Conservation (phyloP, 164 flowering plant genomes). For the Magnolia changhungtana region DNA sequence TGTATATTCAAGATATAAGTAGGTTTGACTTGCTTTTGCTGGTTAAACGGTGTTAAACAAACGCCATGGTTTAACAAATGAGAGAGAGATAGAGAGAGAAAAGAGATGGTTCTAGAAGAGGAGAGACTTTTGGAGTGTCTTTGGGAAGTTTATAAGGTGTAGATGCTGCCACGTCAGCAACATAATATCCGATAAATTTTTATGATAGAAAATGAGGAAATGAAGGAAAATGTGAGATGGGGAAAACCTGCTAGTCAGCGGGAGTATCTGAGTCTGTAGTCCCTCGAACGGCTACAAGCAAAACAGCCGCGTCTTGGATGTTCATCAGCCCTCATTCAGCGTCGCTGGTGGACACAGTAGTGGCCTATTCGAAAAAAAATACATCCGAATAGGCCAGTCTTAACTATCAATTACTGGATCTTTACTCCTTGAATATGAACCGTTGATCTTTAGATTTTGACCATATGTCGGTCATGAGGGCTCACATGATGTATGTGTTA, state of each 20-base stretch:
- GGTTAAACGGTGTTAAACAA: neutral
- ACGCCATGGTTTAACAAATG: neutral
- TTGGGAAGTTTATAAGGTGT: conserved; percentile 33
- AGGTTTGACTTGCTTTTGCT: neutral
- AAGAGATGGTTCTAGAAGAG: conserved; percentile 63
- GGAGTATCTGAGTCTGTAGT: neutral
- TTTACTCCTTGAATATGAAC: too few relatives aligned
- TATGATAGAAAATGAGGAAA: neutral
- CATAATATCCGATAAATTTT: neutral
- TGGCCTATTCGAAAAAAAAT: too few relatives aligned
- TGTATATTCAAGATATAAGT: too few relatives aligned
- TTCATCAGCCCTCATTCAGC: too few relatives aligned
- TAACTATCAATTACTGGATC: too few relatives aligned
- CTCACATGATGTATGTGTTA: too few relatives aligned
- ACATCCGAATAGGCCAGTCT: too few relatives aligned
- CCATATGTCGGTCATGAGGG: too few relatives aligned
- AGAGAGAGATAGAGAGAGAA: neutral
- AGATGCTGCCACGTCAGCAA: conserved; percentile 52
- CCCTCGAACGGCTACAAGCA: too few relatives aligned
- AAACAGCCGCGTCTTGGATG: too few relatives aligned
- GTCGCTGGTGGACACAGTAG: too few relatives aligned
- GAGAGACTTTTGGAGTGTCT: conserved; percentile 18
- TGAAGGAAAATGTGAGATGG: neutral
- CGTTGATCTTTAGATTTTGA: too few relatives aligned
- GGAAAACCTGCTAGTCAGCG: neutral